A percentile compares a stretch with the other conserved stretches of the same genome.
Evolutionary conservation across 2,329 filamentous ascomycete species (phyloP).

Genomic region (Calonectria henricotiae): DNA sequence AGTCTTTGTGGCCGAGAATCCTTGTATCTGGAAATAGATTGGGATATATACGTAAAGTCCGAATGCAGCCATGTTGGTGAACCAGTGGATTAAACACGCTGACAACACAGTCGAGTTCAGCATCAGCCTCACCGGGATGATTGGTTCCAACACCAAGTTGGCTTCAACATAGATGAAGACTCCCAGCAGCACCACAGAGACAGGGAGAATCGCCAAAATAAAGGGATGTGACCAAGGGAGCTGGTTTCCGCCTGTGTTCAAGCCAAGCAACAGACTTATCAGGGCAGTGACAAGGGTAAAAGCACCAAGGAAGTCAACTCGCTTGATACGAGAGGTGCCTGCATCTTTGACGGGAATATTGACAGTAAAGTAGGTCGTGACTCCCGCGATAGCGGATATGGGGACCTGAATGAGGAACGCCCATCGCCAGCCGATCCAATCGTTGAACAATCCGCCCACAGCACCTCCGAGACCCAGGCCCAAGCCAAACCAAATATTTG

Average conservation of each 20-base stretch:
- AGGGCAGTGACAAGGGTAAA: conserved; percentile 1
- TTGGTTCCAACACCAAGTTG: background rate
- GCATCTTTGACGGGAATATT: conserved; percentile 14
- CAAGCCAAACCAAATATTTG: conserved; percentile 7
- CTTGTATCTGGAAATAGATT: conserved; percentile 15
- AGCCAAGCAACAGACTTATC: conserved; percentile 8
- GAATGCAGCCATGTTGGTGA: conserved; percentile 20
- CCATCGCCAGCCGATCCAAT: conserved; percentile 15
- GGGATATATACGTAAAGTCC: conserved; percentile 20
- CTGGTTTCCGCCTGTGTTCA: conserved; percentile 15
- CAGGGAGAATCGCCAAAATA: background rate
- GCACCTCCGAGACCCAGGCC: conserved; percentile 13
- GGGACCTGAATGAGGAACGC: conserved; percentile 11
- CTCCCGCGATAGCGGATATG: background rate
- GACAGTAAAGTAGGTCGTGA: conserved; percentile 11
- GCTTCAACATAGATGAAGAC: conserved; percentile 15
- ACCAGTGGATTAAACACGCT: conserved; percentile 18
- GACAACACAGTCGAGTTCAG: conserved; percentile 17
- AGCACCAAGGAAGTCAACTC: conserved; percentile 7
- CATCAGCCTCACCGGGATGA: conserved; percentile 47
- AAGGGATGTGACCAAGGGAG: conserved; percentile 13
- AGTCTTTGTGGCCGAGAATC: conserved; percentile 11
- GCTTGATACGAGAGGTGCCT: conserved; percentile 10
- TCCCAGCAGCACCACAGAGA: background rate
- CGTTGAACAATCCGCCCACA: conserved; percentile 12